Base-by-base conservation (phyloP, 139 green algal genomes). In the Pseudopediastrum boryanum region DNA sequence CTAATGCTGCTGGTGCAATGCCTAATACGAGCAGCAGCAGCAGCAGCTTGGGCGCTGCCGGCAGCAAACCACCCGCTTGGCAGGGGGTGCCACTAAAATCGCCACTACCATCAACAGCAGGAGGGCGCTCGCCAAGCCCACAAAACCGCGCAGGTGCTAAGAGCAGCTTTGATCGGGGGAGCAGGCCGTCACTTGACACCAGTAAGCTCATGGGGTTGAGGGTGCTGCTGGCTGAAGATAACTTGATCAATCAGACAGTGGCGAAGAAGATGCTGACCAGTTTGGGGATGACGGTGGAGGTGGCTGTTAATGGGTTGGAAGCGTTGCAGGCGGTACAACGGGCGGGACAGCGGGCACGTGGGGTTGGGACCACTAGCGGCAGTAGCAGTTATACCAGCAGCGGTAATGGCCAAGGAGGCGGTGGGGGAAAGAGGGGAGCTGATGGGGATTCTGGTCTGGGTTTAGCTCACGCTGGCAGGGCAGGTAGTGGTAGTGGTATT, bases 241-340 rank as follows among this genome's bases (percentile, higher is more conserved):
- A 97, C 87, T 79, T 94, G 2, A 96, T 97, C 89, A 97, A 95
- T 84, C 88, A 94, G 83, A 92, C 81, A 2, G 93, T 97, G 39
- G 89, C 91, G 25, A 78, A 85, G 41, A 93, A 92, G 80, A 90
- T 97, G 86, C 86, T 97, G 43, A 77, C 46, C 54, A 80, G 73
- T 31, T 75, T 97, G 56, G 92, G 90, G 58, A 81, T 93, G 70
- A 16, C 68, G 4, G 88, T 85, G 42, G 74, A 86, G 33, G 86
- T 95, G n/a, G 89, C 83, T 42, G 74, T 58, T 64, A 93, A 96
- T 63, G 93, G 93, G 4, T 63, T 85, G 12, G 93, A 97, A 71
- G 93, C 92, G 0, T 86, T 94, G 29, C 29, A 85, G 10, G 84
- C 83, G 3, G 84, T 94, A 36, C 38, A 85, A 54, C 48, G 52